These are phyloP conservation scores for Cnidoscolus chayamansa DNA, from an alignment of 441 rosid species.

Conservation along the genomic window DNA sequence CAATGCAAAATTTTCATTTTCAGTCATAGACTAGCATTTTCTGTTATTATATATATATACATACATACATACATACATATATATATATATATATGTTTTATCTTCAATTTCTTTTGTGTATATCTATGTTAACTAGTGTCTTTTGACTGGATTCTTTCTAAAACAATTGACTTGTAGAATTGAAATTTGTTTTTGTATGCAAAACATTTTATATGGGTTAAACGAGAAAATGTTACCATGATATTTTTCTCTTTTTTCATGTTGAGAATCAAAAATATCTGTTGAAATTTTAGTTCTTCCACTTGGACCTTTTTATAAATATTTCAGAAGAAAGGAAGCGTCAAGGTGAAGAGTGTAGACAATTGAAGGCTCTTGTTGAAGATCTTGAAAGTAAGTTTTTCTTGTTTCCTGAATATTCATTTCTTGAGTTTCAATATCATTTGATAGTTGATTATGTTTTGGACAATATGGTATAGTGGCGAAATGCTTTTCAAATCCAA, in stretches of 20 bases:
- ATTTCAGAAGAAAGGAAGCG: constrained; percentile 62
- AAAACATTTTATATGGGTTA: neutral
- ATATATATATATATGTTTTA: no score
- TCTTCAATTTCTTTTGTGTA: neutral
- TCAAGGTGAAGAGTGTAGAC: constrained; percentile 53
- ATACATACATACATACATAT: no score
- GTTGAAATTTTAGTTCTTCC: neutral
- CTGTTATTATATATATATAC: no score
- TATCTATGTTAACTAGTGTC: neutral
- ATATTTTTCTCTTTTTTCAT: neutral
- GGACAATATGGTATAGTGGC: neutral
- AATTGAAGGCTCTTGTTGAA: constrained; percentile 65
- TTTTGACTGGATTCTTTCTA: neutral
- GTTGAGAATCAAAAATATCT: neutral
- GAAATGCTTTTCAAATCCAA: constrained; percentile 2
- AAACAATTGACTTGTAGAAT: neutral
- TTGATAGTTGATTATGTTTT: neutral
- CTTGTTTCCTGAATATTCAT: constrained; percentile 1
- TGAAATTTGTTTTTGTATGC: neutral
- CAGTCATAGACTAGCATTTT: neutral
- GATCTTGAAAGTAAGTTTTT: constrained; percentile 60
- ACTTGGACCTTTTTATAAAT: neutral
- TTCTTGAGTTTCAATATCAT: neutral
- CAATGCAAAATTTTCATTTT: neutral
- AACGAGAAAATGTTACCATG: neutral